Evolutionary conservation across 805 yeast genomes (phyloP), one percentile per base, ranked within the genome.

Genomic region (Spathaspora sp.): DNA sequence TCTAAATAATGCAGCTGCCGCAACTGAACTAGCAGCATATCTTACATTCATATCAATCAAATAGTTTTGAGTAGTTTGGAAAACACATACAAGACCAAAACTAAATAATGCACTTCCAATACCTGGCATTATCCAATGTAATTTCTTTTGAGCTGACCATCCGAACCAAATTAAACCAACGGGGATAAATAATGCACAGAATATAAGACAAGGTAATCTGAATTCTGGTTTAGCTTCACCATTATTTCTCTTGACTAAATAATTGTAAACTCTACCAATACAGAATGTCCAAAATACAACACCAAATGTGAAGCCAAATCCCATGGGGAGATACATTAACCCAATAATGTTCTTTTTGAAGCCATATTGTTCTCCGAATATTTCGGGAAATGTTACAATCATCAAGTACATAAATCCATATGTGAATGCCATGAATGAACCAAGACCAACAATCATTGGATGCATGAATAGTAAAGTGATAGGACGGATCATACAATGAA

Each of bases 381-480:
- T 67, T 9, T 60, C 51, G 2, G 75, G 77, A 54, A 70, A 72
- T 1, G 76, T 67, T 9, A 70, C 70, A 44, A 72, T 64, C 75
- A 72, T 69, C 52, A 72, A 56, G 55, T 72, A 72, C 68, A 72
- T 63, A 52, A 72, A 70, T n/a, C 75, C 75, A 52, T 72, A 72
- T 10, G 67, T 65, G 56, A 72, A 68, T 1, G 76, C 76, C 74
- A 72, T 68, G 55, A 69, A 72, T 12, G 73, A 63, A 1, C 77
- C 76, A 49, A 72, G 61, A 0, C 76, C 76, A 38, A 69, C 56
- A 12, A 72, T 61, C 70, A 72, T 69, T 2, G 76, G 75, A 52
- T 72, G 69, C 17, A 66, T 61, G 52, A 60, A 58, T 10, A 72
- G 59, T 20, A 72, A 61, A 23, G 65, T 63, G 18, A 72, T 38